phyloP scores from a whole-genome alignment of 306 rosid genomes.

The Arachis hypogaea region DNA sequence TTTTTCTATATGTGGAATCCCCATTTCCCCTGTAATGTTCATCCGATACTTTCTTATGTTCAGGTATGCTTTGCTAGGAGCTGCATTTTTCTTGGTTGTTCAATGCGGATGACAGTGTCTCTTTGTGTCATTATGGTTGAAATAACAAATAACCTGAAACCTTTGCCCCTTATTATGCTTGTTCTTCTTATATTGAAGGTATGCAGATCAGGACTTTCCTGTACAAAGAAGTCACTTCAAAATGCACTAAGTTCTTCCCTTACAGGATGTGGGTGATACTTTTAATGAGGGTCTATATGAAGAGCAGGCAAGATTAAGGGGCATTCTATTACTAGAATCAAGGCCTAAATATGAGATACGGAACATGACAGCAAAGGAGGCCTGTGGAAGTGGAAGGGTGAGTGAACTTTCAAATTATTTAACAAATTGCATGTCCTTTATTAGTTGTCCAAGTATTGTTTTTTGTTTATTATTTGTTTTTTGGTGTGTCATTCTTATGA shows the following conservation, averaged over 20 bases:
- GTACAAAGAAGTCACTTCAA: constrained; percentile 6
- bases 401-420: constrained; percentile 32
- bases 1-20: constrained; percentile 13
- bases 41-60: constrained; percentile 44
- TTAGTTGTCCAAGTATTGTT: constrained; percentile 26
- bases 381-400: constrained; percentile 85
- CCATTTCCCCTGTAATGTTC: constrained; percentile 37
- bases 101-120: constrained; percentile 97
- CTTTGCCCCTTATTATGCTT: constrained; percentile 92
- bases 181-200: constrained; percentile 99
- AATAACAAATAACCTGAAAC: constrained; percentile 85
- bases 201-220: constrained; percentile 33
- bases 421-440: constrained; percentile 22
- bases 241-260: constrained; percentile 31
- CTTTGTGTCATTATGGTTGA: constrained; percentile 98
- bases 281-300: constrained; percentile 85
- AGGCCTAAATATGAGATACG: constrained; percentile 96
- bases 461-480: neutral
- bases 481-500: neutral
- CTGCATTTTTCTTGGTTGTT: constrained; percentile 98
- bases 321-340: constrained; percentile 91
- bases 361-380: constrained; percentile 89
- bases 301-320: constrained; percentile 79
- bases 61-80: constrained; percentile 97
- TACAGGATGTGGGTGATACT: constrained; percentile 88